Evolutionary conservation across 108 stramenopile genomes (phyloP), one percentile per base, ranked within the genome.

Genomic region (Cylindrotheca fusiformis): DNA sequence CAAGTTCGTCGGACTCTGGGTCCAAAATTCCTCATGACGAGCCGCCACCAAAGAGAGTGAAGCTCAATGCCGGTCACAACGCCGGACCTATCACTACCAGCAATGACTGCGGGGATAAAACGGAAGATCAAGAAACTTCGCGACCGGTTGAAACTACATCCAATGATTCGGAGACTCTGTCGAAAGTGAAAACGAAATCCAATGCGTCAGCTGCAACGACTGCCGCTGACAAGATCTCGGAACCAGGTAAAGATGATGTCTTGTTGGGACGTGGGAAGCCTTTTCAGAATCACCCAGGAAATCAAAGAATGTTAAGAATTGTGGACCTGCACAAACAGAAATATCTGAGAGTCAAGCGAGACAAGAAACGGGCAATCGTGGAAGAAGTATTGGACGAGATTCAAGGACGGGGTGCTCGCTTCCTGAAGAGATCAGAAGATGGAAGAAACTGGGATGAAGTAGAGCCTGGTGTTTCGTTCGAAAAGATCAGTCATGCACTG

Each of bases 361-460:
- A 63, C 31, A 47, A 52, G 22, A 63, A 63, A 36, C 19, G 63
- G 17, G 48, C 63, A 1, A 63, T 63, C 32, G 63, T 63, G n/a
- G 63, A 63, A 51, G 63, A 63, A 36, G 49, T 63, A 23, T 36
- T 63, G 14, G 63, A 48, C n/a, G 52, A 52, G 4, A 27, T 63
- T 6, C 28, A 47, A 0, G 20, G 32, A 12, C 48, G 33, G 25
- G 63, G 63, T 19, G 63, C 48, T n/a, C 50, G 63, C 27, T 63
- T 63, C 19, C 36, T 63, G n/a, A 23, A 48, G 22, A 8, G 63
- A 22, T 52, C 36, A 49, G 49, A 63, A 22, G 50, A 63, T 41
- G 36, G 36, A 41, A 14, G 14, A 41, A 10, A 41, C 36, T 41
- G 36, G 36, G 14, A 14, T 10, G 36, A 41, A 41, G 36, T 41